phyloP scores from a whole-genome alignment of 495 filamentous ascomycete genomes.

The Astrothelium macrocarpum region DNA sequence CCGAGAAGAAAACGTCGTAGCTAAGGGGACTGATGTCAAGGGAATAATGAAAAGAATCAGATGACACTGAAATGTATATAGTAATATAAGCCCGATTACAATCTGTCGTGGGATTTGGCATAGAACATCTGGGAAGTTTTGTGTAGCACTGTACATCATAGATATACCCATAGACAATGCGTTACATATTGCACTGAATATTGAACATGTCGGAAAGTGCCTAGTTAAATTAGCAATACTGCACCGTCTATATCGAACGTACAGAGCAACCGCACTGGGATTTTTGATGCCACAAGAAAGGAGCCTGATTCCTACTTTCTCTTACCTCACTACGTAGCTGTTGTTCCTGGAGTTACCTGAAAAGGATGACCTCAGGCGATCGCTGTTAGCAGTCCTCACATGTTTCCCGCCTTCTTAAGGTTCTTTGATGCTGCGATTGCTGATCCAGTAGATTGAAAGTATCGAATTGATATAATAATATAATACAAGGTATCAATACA shows the following conservation, averaged over 20 bases:
- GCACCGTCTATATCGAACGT: too few relatives aligned
- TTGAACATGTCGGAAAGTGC: too few relatives aligned
- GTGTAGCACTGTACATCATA: background rate
- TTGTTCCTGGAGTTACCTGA: background rate
- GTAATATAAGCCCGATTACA: background rate
- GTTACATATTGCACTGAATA: background rate
- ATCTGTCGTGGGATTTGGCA: background rate
- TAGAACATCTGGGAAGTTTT: background rate
- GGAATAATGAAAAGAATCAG: background rate
- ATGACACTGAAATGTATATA: background rate
- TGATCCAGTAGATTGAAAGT: too few relatives aligned
- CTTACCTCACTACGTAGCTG: background rate
- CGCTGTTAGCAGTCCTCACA: too few relatives aligned
- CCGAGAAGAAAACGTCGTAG: slow-evolving; percentile 11
- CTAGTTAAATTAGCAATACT: too few relatives aligned
- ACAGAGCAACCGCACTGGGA: too few relatives aligned
- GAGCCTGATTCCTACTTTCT: too few relatives aligned
- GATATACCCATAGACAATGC: slow-evolving; percentile 3
- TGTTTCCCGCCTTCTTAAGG: too few relatives aligned
- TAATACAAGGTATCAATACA: background rate
- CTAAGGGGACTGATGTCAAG: background rate
- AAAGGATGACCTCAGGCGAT: too few relatives aligned
- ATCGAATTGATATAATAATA: too few relatives aligned
- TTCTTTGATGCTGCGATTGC: too few relatives aligned
- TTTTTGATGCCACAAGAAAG: too few relatives aligned